Evolutionary conservation across 2,329 filamentous ascomycete species (phyloP).

Genomic region (Trichoderma sp.): DNA sequence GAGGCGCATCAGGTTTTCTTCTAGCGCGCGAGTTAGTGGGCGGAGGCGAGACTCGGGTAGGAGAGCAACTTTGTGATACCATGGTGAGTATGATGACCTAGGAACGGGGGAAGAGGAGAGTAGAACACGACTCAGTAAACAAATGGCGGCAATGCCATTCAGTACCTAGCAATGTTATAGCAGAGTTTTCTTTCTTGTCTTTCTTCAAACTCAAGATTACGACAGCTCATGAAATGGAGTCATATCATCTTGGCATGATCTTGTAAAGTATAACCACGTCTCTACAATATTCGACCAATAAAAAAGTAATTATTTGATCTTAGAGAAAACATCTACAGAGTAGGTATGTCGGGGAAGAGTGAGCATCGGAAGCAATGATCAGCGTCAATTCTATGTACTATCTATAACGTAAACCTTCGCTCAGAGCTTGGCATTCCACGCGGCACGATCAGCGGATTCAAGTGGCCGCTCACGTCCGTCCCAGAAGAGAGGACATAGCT

Average conservation of each 20-base stretch:
- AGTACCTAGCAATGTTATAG: neutral
- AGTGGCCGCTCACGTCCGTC: constrained; percentile 37
- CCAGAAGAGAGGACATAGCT: constrained; percentile 43
- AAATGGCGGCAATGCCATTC: neutral
- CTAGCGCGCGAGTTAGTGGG: neutral
- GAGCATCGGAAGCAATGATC: neutral
- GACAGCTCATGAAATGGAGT: neutral
- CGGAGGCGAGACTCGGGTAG: neutral
- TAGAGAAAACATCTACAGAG: neutral
- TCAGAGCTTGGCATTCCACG: constrained; percentile 48
- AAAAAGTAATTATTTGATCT: neutral
- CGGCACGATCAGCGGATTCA: constrained; percentile 46
- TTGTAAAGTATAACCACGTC: neutral
- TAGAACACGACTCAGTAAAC: neutral
- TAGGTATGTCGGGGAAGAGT: neutral
- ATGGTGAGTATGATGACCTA: neutral
- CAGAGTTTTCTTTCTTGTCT: neutral
- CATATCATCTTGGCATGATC: neutral
- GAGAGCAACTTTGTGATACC: neutral
- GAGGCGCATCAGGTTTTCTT: neutral
- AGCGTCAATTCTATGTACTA: neutral
- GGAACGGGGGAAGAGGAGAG: neutral
- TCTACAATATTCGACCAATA: neutral
- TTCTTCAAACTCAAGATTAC: neutral
- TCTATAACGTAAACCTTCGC: neutral